phyloP scores from a whole-genome alignment of 75 land plant species.

The Sequoiadendron giganteum region DNA sequence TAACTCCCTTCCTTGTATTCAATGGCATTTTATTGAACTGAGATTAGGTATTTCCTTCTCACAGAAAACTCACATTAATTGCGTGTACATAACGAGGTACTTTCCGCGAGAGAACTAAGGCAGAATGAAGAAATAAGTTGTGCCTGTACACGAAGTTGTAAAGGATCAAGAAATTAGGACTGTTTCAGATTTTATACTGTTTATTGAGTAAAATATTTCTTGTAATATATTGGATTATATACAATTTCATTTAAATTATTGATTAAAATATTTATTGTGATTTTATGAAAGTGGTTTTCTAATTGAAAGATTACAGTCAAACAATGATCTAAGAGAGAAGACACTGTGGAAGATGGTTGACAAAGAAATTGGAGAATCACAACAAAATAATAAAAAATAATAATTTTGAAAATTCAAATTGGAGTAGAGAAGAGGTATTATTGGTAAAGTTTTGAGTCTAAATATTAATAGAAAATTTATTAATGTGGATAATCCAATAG shows the following conservation, averaged over 20 bases:
- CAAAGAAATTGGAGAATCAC: not conserved
- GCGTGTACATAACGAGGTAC: constrained; percentile 60
- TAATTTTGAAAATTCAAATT: not conserved
- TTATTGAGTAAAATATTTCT: no score
- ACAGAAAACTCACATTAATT: constrained; percentile 51
- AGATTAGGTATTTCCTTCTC: no score
- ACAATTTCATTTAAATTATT: no score
- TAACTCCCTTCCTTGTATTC: not conserved
- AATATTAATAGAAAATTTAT: not conserved
- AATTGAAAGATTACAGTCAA: no score
- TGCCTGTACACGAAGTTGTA: constrained; percentile 42
- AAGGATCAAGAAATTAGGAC: not conserved
- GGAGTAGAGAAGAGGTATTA: not conserved
- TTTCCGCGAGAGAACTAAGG: constrained; percentile 82
- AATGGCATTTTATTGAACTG: not conserved
- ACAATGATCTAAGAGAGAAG: no score
- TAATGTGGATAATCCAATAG: not conserved
- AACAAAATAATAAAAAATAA: not conserved
- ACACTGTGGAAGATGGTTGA: no score
- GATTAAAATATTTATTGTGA: no score
- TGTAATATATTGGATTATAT: no score
- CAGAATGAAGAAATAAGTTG: constrained; percentile 89
- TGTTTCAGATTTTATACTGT: no score
- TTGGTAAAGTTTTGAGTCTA: not conserved
- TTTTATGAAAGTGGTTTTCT: not conserved